These are phyloP conservation scores for Epichloe hybrida DNA, from an alignment of 2,329 filamentous ascomycete genomes.

Conservation along the genomic window DNA sequence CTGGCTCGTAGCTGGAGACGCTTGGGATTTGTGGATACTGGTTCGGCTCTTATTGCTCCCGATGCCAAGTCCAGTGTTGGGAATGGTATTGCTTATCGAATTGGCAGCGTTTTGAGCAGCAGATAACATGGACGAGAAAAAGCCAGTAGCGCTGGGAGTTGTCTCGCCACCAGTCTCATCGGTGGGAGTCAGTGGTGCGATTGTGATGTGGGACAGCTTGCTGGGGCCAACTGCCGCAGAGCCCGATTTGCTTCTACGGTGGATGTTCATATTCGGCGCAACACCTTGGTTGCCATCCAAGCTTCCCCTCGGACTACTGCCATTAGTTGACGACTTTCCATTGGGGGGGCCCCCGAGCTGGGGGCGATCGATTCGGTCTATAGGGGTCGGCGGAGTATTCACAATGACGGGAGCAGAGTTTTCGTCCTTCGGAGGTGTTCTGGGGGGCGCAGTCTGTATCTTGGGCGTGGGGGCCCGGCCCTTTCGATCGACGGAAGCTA, in stretches of 20 bases:
- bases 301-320: slow-evolving; percentile 13
- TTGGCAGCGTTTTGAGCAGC: slow-evolving; percentile 86
- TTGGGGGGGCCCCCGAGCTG: slow-evolving; percentile 12
- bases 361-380: slow-evolving; percentile 22
- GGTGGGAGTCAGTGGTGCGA: slow-evolving; percentile 61
- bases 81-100: slow-evolving; percentile 59
- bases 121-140: slow-evolving; percentile 89
- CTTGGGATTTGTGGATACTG: slow-evolving; percentile 13
- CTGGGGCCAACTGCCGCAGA: slow-evolving; percentile 53
- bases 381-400: slow-evolving; percentile 54
- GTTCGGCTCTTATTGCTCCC: slow-evolving; percentile 25
- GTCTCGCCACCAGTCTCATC: slow-evolving; percentile 49
- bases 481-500: slow-evolving; percentile 15
- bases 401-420: slow-evolving; percentile 33
- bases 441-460: slow-evolving; percentile 25
- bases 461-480: slow-evolving; percentile 15
- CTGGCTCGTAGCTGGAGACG: slow-evolving; percentile 14
- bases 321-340: slow-evolving; percentile 17
- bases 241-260: slow-evolving; percentile 41
- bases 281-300: slow-evolving; percentile 44
- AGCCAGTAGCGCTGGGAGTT: slow-evolving; percentile 52
- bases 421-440: slow-evolving; percentile 34
- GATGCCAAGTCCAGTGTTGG: slow-evolving; percentile 47
- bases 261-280: slow-evolving; percentile 59
- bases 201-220: slow-evolving; percentile 69